phyloP scores from a whole-genome alignment of 306 rosid genomes.

The Albizia julibrissin region DNA sequence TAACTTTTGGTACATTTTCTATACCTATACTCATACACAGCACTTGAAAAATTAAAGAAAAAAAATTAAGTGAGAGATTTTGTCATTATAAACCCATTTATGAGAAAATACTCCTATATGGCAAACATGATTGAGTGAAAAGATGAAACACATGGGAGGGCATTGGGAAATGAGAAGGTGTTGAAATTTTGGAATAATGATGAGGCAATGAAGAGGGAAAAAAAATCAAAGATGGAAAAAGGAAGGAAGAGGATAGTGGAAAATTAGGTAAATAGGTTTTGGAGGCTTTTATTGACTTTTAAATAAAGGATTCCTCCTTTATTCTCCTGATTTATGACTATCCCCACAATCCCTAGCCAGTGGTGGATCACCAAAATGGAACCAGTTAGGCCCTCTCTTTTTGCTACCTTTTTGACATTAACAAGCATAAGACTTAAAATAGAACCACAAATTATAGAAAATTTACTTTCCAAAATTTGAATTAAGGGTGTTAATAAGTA shows the following conservation, averaged over 20 bases:
- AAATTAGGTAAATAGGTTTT: constrained; percentile 53
- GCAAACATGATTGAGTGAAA: neutral
- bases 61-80: neutral
- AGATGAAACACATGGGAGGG: neutral
- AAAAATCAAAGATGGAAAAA: neutral
- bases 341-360: neutral
- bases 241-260: constrained; percentile 32
- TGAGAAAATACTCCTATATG: neutral
- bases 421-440: too few relatives aligned
- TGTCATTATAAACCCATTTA: neutral
- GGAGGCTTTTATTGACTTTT: constrained; percentile 34
- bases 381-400: constrained; percentile 22
- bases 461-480: too few relatives aligned
- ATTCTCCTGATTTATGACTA: constrained; percentile 8
- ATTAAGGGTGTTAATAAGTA: too few relatives aligned
- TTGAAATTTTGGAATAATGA: neutral
- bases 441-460: too few relatives aligned
- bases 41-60: too few relatives aligned
- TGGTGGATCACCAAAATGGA: constrained; percentile 21
- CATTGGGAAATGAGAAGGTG: constrained; percentile 10
- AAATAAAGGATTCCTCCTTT: constrained; percentile 20
- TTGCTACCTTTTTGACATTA: constrained; percentile 39
- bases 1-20: too few relatives aligned
- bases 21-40: too few relatives aligned
- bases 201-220: neutral